Evolutionary conservation across 352 stramenopile species (phyloP), one percentile per base, ranked within the genome.

Genomic region (Phytophthora tentaculata): DNA sequence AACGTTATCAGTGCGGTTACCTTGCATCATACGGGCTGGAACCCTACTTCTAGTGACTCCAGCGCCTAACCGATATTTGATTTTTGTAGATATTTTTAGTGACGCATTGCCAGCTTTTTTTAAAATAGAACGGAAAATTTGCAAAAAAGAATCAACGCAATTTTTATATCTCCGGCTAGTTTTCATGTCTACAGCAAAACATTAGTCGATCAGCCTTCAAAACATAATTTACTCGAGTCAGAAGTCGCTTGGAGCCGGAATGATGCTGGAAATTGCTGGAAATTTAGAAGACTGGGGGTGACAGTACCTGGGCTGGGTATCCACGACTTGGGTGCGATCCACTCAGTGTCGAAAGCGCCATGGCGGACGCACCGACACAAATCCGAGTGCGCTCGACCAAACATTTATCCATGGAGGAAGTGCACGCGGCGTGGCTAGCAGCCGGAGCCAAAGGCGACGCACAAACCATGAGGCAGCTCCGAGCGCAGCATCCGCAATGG

Each of bases 401-500:
- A 45, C 39, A 45, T 20, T 22, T 20, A 5, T 66, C 61, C 47
- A 58, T 69, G 29, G 43, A 59, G 6, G 35, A 68, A 60, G 65
- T 61, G 8, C 59, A 64, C 32, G 29, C 22, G 2, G 55, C 44
- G 32, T 73, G 69, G 64, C 64, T 70, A 4, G 43, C 58, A 5
- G 69, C 64, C 16, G 58, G 58, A 8, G 62, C 61, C 24, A 24
- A 9, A 1, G 54, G 55, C 3, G 64, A 76, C 28, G 55, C 37
- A 1, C 41, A 41, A 12, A 23, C 45, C 3, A 76, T 70, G 69
- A 44, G 29, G 12, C 54, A n/a, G n/a, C 47, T 76, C 13, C 63
- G 19, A n/a, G 14, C 17, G 6, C 59, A 59, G 8, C 43, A 73
- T 19, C 69, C 59, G 3, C 47, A 67, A 41, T 76, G 69, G 59